Percentiles rank a stretch among this genome's conserved stretches.
These are phyloP conservation scores for Parietichytrium sp. DNA, from an alignment of 108 stramenopile genomes.

Conservation along the genomic window DNA sequence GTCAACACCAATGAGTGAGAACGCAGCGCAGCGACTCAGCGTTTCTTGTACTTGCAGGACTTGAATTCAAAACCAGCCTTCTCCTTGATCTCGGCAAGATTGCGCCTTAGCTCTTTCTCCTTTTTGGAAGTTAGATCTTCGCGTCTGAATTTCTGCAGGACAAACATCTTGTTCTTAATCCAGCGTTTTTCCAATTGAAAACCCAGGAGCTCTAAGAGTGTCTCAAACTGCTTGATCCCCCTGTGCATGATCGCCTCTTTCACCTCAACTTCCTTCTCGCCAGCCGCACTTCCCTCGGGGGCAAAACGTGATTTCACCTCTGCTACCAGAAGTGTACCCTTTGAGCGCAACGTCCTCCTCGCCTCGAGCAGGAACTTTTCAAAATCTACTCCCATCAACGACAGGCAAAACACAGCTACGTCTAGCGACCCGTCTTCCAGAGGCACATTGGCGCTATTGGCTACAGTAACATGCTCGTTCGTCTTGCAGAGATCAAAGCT, in stretches of 20 bases:
- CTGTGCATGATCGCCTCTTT: too few species aligned
- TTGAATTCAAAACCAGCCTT: background rate
- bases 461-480: constrained; percentile 79
- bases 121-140: background rate
- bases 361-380: constrained; percentile 90
- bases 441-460: constrained; percentile 93
- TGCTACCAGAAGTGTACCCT: constrained; percentile 81
- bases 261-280: background rate
- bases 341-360: constrained; percentile 74
- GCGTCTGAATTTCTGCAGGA: constrained; percentile 77
- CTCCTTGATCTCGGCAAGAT: background rate
- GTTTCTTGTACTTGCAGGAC: constrained; percentile 39
- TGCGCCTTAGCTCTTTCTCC: background rate
- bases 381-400: constrained; percentile 94
- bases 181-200: constrained; percentile 44
- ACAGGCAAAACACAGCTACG: constrained; percentile 88
- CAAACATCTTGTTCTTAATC: constrained; percentile 86
- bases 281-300: constrained; percentile 51
- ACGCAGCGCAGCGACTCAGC: too few species aligned
- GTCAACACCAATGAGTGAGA: too few species aligned
- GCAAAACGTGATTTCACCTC: constrained; percentile 93
- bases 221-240: constrained; percentile 71
- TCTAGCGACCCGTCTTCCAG: constrained; percentile 77
- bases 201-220: constrained; percentile 64
- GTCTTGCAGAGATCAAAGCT: constrained; percentile 91